A percentile compares a stretch with the other conserved stretches of the same genome.
phyloP scores from a whole-genome alignment of 768 basidiomycete species.

The Grammothele lineata region DNA sequence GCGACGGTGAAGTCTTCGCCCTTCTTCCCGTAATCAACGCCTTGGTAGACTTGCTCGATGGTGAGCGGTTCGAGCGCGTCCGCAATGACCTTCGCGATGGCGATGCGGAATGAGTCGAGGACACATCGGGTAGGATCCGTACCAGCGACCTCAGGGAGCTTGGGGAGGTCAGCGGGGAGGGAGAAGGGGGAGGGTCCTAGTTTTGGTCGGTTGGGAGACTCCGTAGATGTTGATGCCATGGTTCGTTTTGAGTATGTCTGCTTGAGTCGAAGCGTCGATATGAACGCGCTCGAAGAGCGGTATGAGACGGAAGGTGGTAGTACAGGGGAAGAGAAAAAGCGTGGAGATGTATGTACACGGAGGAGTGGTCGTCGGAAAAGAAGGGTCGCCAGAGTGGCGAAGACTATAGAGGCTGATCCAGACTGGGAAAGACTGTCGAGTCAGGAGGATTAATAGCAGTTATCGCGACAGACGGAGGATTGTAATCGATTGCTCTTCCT shows the following conservation, averaged over 20 bases:
- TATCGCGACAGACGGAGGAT: too few species aligned
- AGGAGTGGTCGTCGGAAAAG: conserved; percentile 10
- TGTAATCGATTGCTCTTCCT: too few species aligned
- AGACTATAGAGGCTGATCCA: too few species aligned
- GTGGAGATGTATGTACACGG: conserved; percentile 12
- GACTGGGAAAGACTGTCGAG: too few species aligned
- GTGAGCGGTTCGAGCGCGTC: conserved; percentile 62
- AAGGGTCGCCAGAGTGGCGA: too few species aligned
- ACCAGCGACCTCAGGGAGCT: conserved; percentile 37
- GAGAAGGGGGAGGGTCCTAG: conserved; percentile 13
- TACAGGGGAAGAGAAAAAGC: conserved; percentile 1
- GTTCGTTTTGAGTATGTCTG: too few species aligned
- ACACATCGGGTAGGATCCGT: conserved; percentile 63
- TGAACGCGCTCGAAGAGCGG: neutral
- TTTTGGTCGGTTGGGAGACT: conserved; percentile 7
- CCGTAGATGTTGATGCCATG: conserved; percentile 10
- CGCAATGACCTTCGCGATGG: conserved; percentile 70
- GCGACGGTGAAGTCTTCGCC: conserved; percentile 93
- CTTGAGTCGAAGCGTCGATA: neutral
- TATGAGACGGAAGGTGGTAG: neutral
- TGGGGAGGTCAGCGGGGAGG: conserved; percentile 20
- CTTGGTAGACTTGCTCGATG: conserved; percentile 74
- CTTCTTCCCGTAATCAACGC: conserved; percentile 89
- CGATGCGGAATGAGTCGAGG: conserved; percentile 75
- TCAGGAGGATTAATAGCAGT: too few species aligned